Evolutionary conservation across 352 stramenopile genomes (phyloP).

Genomic region (Peronosclerospora sorghi): DNA sequence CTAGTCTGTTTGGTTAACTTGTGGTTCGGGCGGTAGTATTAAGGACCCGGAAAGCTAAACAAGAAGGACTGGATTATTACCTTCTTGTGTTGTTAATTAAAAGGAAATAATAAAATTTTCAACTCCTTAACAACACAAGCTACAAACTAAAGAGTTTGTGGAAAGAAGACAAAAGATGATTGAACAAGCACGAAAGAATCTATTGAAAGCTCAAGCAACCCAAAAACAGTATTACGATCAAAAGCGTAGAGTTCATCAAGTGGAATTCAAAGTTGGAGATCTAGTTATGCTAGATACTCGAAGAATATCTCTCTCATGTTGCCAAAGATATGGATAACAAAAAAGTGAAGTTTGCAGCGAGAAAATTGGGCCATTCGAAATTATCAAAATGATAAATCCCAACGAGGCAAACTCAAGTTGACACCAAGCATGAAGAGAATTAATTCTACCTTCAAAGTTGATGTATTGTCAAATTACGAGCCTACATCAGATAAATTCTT

Average conservation of each 20-base stretch:
- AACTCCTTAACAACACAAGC: too few relatives aligned
- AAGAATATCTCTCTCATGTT: not conserved
- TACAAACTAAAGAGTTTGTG: not conserved
- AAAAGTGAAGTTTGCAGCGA: not conserved
- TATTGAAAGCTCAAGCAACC: not conserved
- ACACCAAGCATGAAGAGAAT: not conserved
- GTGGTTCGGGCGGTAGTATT: too few relatives aligned
- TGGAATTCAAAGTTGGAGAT: not conserved
- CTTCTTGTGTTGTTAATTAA: too few relatives aligned
- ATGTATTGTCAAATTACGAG: too few relatives aligned
- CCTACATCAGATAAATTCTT: not conserved
- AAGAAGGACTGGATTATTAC: too few relatives aligned
- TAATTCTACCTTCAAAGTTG: not conserved
- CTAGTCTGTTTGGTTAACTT: too few relatives aligned
- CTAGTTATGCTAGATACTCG: not conserved
- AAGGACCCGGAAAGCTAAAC: too few relatives aligned
- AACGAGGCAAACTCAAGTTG: not conserved
- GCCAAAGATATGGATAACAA: not conserved
- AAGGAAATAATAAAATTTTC: too few relatives aligned
- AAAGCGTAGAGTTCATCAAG: not conserved
- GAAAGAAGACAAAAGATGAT: not conserved
- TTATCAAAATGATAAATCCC: not conserved
- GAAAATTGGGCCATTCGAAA: not conserved
- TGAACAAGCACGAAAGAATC: not conserved
- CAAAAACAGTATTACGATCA: not conserved